A percentile compares a stretch with the other conserved stretches of the same genome.
Conservation (phyloP, 2,329 filamentous ascomycete species). For the Exophiala alcalophila region DNA sequence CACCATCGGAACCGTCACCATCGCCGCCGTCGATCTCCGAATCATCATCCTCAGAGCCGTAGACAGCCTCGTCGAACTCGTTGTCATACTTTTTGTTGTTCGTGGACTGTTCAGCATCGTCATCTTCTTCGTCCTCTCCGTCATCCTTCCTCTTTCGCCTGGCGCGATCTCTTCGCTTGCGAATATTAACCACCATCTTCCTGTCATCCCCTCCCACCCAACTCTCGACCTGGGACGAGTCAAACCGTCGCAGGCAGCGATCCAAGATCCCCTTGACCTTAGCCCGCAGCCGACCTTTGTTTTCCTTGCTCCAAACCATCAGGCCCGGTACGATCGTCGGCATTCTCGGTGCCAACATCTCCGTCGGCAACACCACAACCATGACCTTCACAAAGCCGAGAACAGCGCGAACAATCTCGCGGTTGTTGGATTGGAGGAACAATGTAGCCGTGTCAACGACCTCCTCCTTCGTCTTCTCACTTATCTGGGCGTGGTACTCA, state of each 20-base stretch:
- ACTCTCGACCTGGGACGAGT: constrained; percentile 73
- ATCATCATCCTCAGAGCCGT: constrained; percentile 66
- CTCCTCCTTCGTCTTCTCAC: constrained; percentile 69
- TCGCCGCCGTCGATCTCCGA: constrained; percentile 51
- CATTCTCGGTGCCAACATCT: constrained; percentile 73
- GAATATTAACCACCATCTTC: constrained; percentile 90
- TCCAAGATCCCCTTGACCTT: constrained; percentile 99
- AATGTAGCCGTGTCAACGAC: constrained; percentile 93
- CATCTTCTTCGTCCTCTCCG: constrained; percentile 53
- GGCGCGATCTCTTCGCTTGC: constrained; percentile 86
- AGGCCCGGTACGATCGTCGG: constrained; percentile 78
- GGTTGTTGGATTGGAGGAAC: constrained; percentile 93
- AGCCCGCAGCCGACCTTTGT: constrained; percentile 93
- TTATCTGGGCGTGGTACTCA: constrained; percentile 74
- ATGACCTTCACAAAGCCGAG: constrained; percentile 97
- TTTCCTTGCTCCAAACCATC: constrained; percentile 95
- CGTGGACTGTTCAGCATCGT: constrained; percentile 41
- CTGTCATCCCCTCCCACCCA: constrained; percentile 68
- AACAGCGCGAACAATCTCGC: constrained; percentile 92
- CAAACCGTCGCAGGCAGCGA: constrained; percentile 87
- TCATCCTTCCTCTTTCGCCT: constrained; percentile 83
- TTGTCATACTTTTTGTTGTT: constrained; percentile 70
- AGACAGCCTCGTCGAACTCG: constrained; percentile 94
- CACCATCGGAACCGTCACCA: constrained; percentile 37
- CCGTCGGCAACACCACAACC: constrained; percentile 75